A percentile compares a stretch with the other conserved stretches of the same genome.
These are phyloP conservation scores for Alnus rubra DNA, from an alignment of 306 rosid species.

Conservation along the genomic window DNA sequence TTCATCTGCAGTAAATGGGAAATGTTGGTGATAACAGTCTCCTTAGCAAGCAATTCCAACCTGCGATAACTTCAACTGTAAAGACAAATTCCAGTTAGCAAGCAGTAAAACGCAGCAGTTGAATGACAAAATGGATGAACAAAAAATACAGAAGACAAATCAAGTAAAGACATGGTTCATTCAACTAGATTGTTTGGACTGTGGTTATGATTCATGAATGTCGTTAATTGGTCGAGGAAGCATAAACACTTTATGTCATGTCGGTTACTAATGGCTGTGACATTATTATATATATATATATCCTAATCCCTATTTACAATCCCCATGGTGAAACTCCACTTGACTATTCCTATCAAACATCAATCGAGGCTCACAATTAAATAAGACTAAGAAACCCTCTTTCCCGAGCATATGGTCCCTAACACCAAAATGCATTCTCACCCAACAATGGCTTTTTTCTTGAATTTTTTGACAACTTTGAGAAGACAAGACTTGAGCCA, in stretches of 20 bases:
- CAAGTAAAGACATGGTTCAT: constrained; percentile 12
- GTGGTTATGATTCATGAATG: background rate
- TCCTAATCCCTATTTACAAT: constrained; percentile 8
- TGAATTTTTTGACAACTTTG: constrained; percentile 19
- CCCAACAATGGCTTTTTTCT: background rate
- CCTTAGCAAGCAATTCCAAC: background rate
- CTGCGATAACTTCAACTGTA: background rate
- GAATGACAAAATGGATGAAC: background rate
- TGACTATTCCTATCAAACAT: constrained; percentile 13
- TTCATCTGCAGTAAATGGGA: background rate
- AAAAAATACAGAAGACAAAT: background rate
- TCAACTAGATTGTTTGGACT: background rate
- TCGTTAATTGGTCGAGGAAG: constrained; percentile 13
- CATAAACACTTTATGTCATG: constrained; percentile 13
- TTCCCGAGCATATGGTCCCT: constrained; percentile 28
- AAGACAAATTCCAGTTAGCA: background rate
- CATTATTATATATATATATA: constrained; percentile 2
- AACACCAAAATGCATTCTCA: background rate
- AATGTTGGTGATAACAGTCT: background rate
- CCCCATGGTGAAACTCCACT: constrained; percentile 11
- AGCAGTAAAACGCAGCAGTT: too few species aligned
- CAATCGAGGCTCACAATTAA: constrained; percentile 5
- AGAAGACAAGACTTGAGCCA: constrained; percentile 22
- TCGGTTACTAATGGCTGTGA: background rate
- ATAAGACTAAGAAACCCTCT: constrained; percentile 8